Evolutionary conservation across 441 rosid genomes (phyloP).

Genomic region (Adansonia grandidieri): DNA sequence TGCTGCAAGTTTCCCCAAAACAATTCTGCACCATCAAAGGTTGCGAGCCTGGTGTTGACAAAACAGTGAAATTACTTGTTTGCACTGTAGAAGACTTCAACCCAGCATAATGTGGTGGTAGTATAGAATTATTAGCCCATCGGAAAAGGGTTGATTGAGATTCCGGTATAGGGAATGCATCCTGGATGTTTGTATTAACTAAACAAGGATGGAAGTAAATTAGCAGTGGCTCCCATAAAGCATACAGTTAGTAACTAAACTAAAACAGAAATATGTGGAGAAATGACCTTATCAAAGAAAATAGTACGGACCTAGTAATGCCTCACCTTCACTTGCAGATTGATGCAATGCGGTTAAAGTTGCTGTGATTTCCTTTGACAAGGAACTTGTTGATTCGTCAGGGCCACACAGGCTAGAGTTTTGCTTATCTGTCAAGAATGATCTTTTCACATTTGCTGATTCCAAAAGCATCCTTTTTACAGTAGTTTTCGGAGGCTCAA

Average conservation of each 20-base stretch:
- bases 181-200: slow-evolving; percentile 47
- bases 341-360: slow-evolving; percentile 44
- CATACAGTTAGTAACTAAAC: neutral
- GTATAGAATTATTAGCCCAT: slow-evolving; percentile 40
- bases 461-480: slow-evolving; percentile 85
- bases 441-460: slow-evolving; percentile 44
- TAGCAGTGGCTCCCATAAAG: slow-evolving; percentile 23
- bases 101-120: slow-evolving; percentile 37
- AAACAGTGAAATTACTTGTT: slow-evolving; percentile 35
- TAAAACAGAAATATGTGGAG: neutral
- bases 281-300: slow-evolving; percentile 1
- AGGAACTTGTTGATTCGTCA: slow-evolving; percentile 42
- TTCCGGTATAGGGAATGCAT: slow-evolving; percentile 41
- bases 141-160: slow-evolving; percentile 44
- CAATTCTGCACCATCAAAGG: slow-evolving; percentile 34
- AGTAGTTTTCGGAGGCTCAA: slow-evolving; percentile 92
- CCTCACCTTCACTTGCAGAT: slow-evolving; percentile 58
- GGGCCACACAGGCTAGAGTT: slow-evolving; percentile 34
- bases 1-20: slow-evolving; percentile 34
- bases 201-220: slow-evolving; percentile 23
- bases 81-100: slow-evolving; percentile 44
- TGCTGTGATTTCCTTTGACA: slow-evolving; percentile 43
- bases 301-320: slow-evolving; percentile 14
- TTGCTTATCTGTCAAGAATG: slow-evolving; percentile 46
- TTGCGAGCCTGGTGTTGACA: slow-evolving; percentile 43